Conservation (phyloP, 164 flowering plant genomes). For the Berberis thunbergii region DNA sequence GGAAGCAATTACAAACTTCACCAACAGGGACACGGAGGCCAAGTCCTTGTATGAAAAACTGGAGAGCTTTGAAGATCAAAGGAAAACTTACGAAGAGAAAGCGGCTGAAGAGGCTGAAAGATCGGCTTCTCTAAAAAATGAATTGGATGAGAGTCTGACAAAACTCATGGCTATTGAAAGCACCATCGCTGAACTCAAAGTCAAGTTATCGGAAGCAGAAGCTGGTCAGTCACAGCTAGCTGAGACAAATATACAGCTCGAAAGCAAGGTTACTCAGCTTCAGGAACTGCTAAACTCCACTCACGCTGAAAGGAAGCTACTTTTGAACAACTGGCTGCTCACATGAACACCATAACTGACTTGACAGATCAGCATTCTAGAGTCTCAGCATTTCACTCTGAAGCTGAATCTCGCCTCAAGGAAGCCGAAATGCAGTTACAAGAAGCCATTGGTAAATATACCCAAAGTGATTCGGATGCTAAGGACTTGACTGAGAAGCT, state of each 20-base stretch:
- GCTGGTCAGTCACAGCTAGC: slow-evolving; percentile 45
- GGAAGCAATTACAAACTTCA: slow-evolving; percentile 35
- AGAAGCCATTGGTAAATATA: slow-evolving; percentile 33
- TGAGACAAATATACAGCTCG: slow-evolving; percentile 61
- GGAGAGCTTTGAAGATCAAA: slow-evolving; percentile 40
- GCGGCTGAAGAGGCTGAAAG: slow-evolving; percentile 31
- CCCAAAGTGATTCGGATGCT: slow-evolving; percentile 40
- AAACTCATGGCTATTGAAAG: slow-evolving; percentile 39
- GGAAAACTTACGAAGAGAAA: slow-evolving; percentile 35
- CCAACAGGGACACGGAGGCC: slow-evolving; percentile 46
- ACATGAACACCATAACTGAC: slow-evolving; percentile 40
- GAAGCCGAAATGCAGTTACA: slow-evolving; percentile 42
- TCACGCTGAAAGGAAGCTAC: slow-evolving; percentile 44
- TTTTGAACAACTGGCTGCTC: slow-evolving; percentile 44
- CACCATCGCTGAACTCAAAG: slow-evolving; percentile 42
- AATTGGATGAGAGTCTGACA: slow-evolving; percentile 35
- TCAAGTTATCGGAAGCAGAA: slow-evolving; percentile 44
- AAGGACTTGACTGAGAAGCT: slow-evolving; percentile 52
- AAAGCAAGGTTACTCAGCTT: slow-evolving; percentile 52
- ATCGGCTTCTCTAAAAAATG: slow-evolving; percentile 37
- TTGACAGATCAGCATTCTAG: slow-evolving; percentile 55
- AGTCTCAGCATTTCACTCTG: slow-evolving; percentile 37
- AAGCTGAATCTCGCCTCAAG: slow-evolving; percentile 28
- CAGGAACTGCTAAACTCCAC: slow-evolving; percentile 42
- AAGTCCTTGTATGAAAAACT: slow-evolving; percentile 39